Conservation (phyloP, 192 early-diverging fungal species). For the Piromyces finnis region DNA sequence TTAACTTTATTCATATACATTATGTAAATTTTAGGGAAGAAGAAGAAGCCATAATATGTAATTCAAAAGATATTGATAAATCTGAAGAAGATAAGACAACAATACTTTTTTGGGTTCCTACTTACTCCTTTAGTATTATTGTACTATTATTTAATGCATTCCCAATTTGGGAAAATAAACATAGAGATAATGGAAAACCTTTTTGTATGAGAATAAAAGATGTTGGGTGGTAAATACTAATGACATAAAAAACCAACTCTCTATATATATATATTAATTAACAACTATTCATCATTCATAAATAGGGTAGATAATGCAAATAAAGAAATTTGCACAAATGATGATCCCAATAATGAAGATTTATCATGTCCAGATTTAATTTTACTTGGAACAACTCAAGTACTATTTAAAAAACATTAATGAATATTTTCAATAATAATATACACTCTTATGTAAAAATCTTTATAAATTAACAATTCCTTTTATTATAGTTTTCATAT, state of each 20-base stretch:
- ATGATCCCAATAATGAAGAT: background rate
- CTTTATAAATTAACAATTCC: too few relatives aligned
- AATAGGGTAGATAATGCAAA: background rate
- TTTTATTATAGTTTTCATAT: background rate
- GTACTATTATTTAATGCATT: background rate
- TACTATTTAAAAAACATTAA: too few relatives aligned
- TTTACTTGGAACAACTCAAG: background rate
- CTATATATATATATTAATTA: too few relatives aligned
- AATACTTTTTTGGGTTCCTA: background rate
- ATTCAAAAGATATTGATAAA: too few relatives aligned
- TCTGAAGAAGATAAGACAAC: background rate
- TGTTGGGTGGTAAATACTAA: background rate
- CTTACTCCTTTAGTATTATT: background rate
- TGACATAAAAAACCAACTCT: too few relatives aligned
- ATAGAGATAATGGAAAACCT: background rate
- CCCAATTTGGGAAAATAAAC: background rate
- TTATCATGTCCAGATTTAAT: background rate
- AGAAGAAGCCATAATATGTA: too few relatives aligned
- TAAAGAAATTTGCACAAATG: background rate
- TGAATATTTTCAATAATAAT: too few relatives aligned
- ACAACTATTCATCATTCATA: too few relatives aligned
- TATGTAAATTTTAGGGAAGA: too few relatives aligned
- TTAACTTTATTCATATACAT: too few relatives aligned
- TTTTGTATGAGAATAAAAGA: background rate
- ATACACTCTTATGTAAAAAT: too few relatives aligned